Evolutionary conservation across 495 filamentous ascomycete genomes (phyloP).

Genomic region (Penicillium egyptiacum): DNA sequence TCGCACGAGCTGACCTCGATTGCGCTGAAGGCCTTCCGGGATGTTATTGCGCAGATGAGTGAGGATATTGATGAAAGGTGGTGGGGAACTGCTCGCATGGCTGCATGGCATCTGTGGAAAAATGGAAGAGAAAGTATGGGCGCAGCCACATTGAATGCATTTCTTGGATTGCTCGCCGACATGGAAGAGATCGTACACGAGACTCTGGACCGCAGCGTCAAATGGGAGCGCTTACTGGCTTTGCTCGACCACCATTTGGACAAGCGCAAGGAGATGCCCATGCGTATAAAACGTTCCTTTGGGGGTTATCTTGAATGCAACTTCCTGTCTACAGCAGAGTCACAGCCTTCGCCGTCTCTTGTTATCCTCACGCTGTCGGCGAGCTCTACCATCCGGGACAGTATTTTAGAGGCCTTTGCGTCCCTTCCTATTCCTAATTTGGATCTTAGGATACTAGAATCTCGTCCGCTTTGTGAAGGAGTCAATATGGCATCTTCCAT

Average conservation of each 20-base stretch:
- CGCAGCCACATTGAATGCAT: constrained; percentile 53
- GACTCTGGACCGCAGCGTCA: constrained; percentile 22
- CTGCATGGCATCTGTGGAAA: constrained; percentile 63
- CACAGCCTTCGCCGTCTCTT: constrained; percentile 26
- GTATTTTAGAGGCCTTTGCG: constrained; percentile 34
- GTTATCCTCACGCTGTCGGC: constrained; percentile 58
- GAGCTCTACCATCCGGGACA: constrained; percentile 58
- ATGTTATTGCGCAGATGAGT: constrained; percentile 35
- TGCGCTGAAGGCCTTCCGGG: constrained; percentile 48
- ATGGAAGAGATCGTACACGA: constrained; percentile 27
- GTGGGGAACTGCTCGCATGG: constrained; percentile 57
- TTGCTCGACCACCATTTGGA: constrained; percentile 36
- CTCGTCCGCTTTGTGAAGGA: constrained; percentile 65
- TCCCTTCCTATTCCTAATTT: constrained; percentile 34
- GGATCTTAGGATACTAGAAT: constrained; percentile 62
- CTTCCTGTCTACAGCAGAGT: constrained; percentile 29
- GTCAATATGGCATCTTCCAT: constrained; percentile 54
- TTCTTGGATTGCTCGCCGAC: constrained; percentile 47
- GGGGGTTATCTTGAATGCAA: constrained; percentile 31
- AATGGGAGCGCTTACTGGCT: constrained; percentile 25
- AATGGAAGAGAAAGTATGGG: constrained; percentile 65
- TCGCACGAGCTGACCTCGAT: constrained; percentile 54
- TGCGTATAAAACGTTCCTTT: constrained; percentile 36
- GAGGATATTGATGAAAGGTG: constrained; percentile 31
- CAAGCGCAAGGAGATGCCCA: constrained; percentile 25